Percentiles rank a stretch among this genome's conserved stretches.
Evolutionary conservation across 345 rosid species (phyloP).

Genomic region (Populus tremula): DNA sequence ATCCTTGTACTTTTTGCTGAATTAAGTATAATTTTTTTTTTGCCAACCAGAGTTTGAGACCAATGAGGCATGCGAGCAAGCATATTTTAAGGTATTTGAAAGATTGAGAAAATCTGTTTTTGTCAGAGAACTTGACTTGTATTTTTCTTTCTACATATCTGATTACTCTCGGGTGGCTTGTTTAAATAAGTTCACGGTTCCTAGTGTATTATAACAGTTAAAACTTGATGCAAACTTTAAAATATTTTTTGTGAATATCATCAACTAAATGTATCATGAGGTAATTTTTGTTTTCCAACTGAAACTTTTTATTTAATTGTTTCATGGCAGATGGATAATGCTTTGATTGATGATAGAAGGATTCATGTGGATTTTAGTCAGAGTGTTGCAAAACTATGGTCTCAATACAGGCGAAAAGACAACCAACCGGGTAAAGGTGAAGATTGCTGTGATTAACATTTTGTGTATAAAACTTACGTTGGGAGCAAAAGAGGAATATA

Average conservation of each 20-base stretch:
- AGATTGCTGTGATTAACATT: background rate
- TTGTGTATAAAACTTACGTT: background rate
- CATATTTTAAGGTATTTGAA: conserved; percentile 69
- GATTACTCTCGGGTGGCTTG: background rate
- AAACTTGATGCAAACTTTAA: background rate
- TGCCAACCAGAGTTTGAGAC: conserved; percentile 67
- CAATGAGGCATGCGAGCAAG: conserved; percentile 75
- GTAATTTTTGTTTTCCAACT: background rate
- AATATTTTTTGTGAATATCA: too few relatives aligned
- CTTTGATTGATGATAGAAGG: conserved; percentile 95
- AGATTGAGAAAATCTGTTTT: background rate
- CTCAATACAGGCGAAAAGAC: conserved; percentile 64
- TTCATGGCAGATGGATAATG: conserved; percentile 83
- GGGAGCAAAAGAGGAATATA: background rate
- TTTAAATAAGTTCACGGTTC: background rate
- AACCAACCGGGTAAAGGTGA: conserved; percentile 56
- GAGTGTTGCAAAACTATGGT: conserved; percentile 88
- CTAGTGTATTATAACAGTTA: background rate
- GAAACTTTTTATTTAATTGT: background rate
- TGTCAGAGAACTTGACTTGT: background rate
- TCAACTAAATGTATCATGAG: too few relatives aligned
- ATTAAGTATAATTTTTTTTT: background rate
- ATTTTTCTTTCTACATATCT: background rate
- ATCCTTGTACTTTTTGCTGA: background rate
- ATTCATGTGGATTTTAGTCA: conserved; percentile 97